These are phyloP conservation scores for Aspergillus avenaceus DNA, from an alignment of 495 filamentous ascomycete species.

Conservation along the genomic window DNA sequence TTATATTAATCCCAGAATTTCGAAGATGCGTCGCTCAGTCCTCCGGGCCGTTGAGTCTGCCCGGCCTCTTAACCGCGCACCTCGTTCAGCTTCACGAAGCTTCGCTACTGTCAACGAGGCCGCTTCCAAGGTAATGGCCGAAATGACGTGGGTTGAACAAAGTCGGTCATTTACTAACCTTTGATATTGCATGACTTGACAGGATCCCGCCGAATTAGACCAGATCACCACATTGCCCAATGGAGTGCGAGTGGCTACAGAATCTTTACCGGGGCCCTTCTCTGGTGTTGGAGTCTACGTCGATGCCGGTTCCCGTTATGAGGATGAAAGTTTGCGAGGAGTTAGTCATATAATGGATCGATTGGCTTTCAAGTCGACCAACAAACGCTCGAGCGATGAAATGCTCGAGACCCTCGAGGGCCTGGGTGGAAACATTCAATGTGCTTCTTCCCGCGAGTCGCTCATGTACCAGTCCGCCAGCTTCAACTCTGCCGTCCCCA, in stretches of 20 bases:
- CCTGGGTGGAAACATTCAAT: conserved; percentile 92
- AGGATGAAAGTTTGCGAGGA: conserved; percentile 77
- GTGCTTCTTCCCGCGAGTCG: conserved; percentile 89
- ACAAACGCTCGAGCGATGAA: conserved; percentile 64
- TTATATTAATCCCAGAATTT: neutral
- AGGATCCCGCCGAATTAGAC: conserved; percentile 90
- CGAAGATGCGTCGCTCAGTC: conserved; percentile 42
- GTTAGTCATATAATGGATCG: conserved; percentile 96
- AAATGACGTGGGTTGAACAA: neutral
- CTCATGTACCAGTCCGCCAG: conserved; percentile 99
- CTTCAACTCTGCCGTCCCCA: conserved; percentile 89
- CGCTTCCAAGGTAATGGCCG: conserved; percentile 32
- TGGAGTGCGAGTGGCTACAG: conserved; percentile 90
- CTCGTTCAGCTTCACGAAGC: conserved; percentile 38
- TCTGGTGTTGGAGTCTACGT: conserved; percentile 94
- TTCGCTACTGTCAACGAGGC: conserved; percentile 38
- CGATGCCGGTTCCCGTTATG: conserved; percentile 93
- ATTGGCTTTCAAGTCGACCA: conserved; percentile 93
- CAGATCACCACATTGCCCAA: conserved; percentile 86
- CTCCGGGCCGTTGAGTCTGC: conserved; percentile 42
- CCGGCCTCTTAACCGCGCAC: conserved; percentile 35
- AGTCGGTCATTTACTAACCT: conserved; percentile 5
- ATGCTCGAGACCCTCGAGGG: conserved; percentile 84
- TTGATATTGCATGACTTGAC: neutral
- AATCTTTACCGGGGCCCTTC: conserved; percentile 93